phyloP scores from a whole-genome alignment of 495 filamentous ascomycete species.

The Sordaria brevicollis region DNA sequence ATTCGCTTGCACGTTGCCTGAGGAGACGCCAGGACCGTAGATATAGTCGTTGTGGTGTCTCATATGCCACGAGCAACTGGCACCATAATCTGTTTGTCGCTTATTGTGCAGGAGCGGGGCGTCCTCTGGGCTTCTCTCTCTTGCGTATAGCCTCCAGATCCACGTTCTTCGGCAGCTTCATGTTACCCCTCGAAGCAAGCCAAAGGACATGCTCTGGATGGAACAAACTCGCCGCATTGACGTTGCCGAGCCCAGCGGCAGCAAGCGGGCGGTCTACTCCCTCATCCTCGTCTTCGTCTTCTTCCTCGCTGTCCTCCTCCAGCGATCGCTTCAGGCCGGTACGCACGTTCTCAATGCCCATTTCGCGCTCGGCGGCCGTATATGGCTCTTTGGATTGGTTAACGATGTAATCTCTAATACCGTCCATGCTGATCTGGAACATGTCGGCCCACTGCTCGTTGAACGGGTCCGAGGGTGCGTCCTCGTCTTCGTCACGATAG shows the following conservation, averaged over 20 bases:
- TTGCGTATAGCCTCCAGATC: constrained; percentile 10
- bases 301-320: constrained; percentile 41
- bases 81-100: too few relatives aligned
- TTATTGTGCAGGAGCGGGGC: background rate
- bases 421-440: constrained; percentile 24
- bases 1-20: too few relatives aligned
- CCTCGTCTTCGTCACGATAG: constrained; percentile 20
- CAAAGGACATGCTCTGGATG: constrained; percentile 21
- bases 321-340: constrained; percentile 53
- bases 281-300: constrained; percentile 50
- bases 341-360: constrained; percentile 57
- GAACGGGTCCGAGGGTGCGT: constrained; percentile 26
- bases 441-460: constrained; percentile 32
- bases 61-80: too few relatives aligned
- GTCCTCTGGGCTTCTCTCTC: background rate
- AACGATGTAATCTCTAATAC: constrained; percentile 28
- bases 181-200: constrained; percentile 27
- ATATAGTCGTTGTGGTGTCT: background rate
- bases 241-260: background rate
- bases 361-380: constrained; percentile 57
- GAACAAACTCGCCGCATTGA: background rate
- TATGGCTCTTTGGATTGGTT: constrained; percentile 45
- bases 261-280: constrained; percentile 22
- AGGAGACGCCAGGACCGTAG: background rate
- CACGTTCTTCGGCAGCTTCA: constrained; percentile 15